Evolutionary conservation across 192 early-diverging fungal species (phyloP), one percentile per base, ranked within the genome.

Genomic region (Coemansia sp.): DNA sequence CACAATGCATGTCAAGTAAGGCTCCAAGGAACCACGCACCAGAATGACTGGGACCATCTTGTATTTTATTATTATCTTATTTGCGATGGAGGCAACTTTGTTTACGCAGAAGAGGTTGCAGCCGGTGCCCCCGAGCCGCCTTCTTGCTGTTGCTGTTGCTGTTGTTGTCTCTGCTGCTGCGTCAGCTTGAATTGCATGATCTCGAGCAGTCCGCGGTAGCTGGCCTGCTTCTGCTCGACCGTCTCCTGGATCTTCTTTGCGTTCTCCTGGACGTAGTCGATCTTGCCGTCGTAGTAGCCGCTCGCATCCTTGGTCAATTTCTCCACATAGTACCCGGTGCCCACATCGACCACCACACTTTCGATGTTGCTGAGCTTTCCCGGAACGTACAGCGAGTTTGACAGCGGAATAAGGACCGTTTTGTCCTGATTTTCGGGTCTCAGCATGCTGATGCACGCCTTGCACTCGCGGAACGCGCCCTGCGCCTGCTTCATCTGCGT

Each of bases 321-420:
- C 75, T 95, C 93, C 22, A 95, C 88, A 69, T 91, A 95, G 76
- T 98, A 98, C 39, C 97, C 97, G 16, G 97, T 97, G 54, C 97
- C 97, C 49, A 96, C 89, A 77, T 98, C 97, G 2, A 98, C 92
- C 66, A 97, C 90, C 11, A 98, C 93, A 51, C 88, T 93, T 55
- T 93, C 87, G 13, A 89, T 84, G 68, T 94, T 84, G 32, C 85
- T 79, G 26, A 98, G 83, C 70, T 92, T 90, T 62, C 94, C 97
- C 56, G 94, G 92, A 13, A 98, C 92, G 75, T 98, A 98, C n/a
- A 96, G 87, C 77, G 86, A 76, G 71, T 78, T 80, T 16, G 73
- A 73, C 61, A 85, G 61, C 1, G 84, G 84, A 5, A 85, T 59
- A 62, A 87, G 46, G 12, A 80, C 66, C 8, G 73, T 74, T 55